A percentile compares a stretch with the other conserved stretches of the same genome.
phyloP scores from a whole-genome alignment of 2,329 filamentous ascomycete species.

The Sclerotinia subarctica region DNA sequence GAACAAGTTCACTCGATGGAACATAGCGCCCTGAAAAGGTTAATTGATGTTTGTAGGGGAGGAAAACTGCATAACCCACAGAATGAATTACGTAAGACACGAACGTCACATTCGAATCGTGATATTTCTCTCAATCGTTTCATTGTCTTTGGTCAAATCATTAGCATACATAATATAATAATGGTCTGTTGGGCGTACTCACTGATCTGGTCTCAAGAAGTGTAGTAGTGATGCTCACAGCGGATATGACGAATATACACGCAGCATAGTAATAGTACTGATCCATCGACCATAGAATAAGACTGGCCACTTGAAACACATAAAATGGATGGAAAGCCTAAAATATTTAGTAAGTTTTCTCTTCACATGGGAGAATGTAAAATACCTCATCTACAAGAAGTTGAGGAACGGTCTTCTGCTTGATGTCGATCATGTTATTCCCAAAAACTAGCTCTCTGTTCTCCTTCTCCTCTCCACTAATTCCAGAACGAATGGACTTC shows the following conservation, averaged over 20 bases:
- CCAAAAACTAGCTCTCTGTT: constrained; percentile 84
- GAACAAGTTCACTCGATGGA: constrained; percentile 82
- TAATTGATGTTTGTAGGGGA: constrained; percentile 10
- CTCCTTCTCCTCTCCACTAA: constrained; percentile 85
- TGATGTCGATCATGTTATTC: constrained; percentile 84
- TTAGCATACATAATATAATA: constrained; percentile 19
- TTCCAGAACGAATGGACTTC: constrained; percentile 68
- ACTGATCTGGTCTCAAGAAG: constrained; percentile 84
- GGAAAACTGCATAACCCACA: constrained; percentile 53
- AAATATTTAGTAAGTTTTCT: constrained; percentile 46
- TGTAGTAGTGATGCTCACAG: constrained; percentile 86
- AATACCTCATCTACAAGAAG: constrained; percentile 82
- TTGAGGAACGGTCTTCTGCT: constrained; percentile 79
- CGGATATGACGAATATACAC: constrained; percentile 92
- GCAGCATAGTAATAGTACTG: constrained; percentile 97
- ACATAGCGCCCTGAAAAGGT: constrained; percentile 67
- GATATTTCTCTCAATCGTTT: constrained; percentile 85
- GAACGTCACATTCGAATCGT: constrained; percentile 89
- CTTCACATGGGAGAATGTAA: not conserved
- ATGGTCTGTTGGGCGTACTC: constrained; percentile 38
- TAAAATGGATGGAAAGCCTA: constrained; percentile 98
- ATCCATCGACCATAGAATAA: constrained; percentile 91
- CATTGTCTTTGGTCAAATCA: constrained; percentile 63
- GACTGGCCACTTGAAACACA: constrained; percentile 92
- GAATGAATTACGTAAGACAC: constrained; percentile 90